A percentile compares a stretch with the other conserved stretches of the same genome.
Evolutionary conservation across 192 early-diverging fungal genomes (phyloP).

Genomic region (Rhizophlyctis rosea): DNA sequence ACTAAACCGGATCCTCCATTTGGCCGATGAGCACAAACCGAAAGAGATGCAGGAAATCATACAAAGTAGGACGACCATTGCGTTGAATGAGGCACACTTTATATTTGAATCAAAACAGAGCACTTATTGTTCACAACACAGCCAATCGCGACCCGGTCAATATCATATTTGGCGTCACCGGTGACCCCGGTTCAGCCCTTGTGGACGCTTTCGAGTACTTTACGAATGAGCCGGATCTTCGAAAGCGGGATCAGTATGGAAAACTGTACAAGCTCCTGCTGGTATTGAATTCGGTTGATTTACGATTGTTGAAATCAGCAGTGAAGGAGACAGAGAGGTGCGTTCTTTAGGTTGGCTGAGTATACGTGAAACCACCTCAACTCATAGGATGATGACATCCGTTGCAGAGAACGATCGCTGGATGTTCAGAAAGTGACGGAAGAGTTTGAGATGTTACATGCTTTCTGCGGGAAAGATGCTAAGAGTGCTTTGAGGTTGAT

Average conservation of each 20-base stretch:
- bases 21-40: slow-evolving; percentile 46
- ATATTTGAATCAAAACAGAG: not conserved
- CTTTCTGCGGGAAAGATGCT: slow-evolving; percentile 41
- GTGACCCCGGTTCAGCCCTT: slow-evolving; percentile 27
- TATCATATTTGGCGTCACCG: slow-evolving; percentile 45
- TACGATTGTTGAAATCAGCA: slow-evolving; percentile 44
- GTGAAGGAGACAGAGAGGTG: slow-evolving; percentile 45
- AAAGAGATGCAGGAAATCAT: slow-evolving; percentile 50
- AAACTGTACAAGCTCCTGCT: slow-evolving; percentile 56
- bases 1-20: slow-evolving; percentile 36
- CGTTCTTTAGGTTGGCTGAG: not conserved
- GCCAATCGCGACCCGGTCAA: slow-evolving; percentile 49
- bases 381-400: not conserved
- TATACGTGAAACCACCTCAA: not conserved
- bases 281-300: slow-evolving; percentile 51
- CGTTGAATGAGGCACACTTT: not conserved
- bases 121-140: slow-evolving; percentile 12
- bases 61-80: slow-evolving; percentile 31
- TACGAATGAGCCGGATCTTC: slow-evolving; percentile 39
- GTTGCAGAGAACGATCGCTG: slow-evolving; percentile 32
- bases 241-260: slow-evolving; percentile 42
- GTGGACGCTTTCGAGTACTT: slow-evolving; percentile 52
- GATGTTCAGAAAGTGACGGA: slow-evolving; percentile 47
- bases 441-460: slow-evolving; percentile 52
- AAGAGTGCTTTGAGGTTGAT: slow-evolving; percentile 44